Evolutionary conservation across 2,329 filamentous ascomycete genomes (phyloP), one percentile per base, ranked within the genome.

Genomic region (Elsinoe australis): DNA sequence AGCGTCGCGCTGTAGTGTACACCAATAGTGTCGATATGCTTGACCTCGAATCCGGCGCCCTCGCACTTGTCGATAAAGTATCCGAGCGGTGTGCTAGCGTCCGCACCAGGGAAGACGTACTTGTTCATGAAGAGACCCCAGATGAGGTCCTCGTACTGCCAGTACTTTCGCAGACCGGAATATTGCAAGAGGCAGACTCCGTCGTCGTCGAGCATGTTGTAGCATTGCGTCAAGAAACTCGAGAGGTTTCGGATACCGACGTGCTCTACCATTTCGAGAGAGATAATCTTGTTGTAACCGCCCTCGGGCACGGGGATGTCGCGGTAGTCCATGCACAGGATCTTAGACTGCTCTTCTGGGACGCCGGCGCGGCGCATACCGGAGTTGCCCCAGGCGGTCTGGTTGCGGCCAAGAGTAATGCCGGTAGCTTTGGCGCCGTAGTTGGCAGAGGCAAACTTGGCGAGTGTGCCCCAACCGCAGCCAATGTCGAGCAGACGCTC

Each of bases 81-180:
- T 58, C 87, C 87, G 41, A 98, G 80, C 45, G 92, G 92, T 51
- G 88, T 94, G 34, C 87, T 94, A 46, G 92, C 92, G 64, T 96
- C 92, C 45, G 92, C 92, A 64, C 92, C 92, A 26, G 89, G 92
- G 79, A 96, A 96, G 67, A 96, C 77, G 70, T 96, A 95, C 74
- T 95, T 95, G 82, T 96, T 96, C 88, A 96, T 94, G 78, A 95
- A 96, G 38, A 96, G 78, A 65, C 92, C 92, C 92, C 92, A 96
- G 67, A 90, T 85, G 45, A 95, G 78, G 71, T 96, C 90, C 75
- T 96, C 89, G 64, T 95, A 96, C 69, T 96, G 92, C 92, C 92
- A 96, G 55, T 78, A 74, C 74, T 94, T 94, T 59, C 92, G 84
- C 53, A 98, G 78, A 71, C 92, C 92, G 59, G 90, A 88, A 59